These are phyloP conservation scores for Aphanocladium album DNA, from an alignment of 2,329 filamentous ascomycete genomes.

Conservation along the genomic window DNA sequence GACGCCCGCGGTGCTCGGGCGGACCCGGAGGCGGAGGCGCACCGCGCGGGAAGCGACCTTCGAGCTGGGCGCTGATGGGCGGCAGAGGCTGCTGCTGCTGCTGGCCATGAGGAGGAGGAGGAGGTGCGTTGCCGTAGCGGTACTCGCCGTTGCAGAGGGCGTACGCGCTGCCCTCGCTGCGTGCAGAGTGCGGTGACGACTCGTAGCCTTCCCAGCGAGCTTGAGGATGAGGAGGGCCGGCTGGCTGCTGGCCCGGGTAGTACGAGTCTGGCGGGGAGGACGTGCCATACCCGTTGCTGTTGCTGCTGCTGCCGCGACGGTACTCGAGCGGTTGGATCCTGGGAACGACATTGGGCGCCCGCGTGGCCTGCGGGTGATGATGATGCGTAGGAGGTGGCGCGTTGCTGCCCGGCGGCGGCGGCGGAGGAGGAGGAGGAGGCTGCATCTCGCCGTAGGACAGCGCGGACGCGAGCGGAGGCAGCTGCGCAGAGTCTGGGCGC, in stretches of 20 bases:
- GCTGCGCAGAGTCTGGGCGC: slow-evolving; percentile 6
- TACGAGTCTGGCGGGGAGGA: slow-evolving; percentile 2
- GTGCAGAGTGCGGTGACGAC: slow-evolving; percentile 5
- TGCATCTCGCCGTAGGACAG: slow-evolving; percentile 7
- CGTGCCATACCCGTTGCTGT: background rate
- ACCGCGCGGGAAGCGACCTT: background rate
- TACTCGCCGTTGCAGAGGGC: slow-evolving; percentile 1
- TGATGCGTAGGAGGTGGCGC: too few relatives aligned
- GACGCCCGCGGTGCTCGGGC: background rate
- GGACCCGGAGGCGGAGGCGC: background rate
- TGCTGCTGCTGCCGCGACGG: slow-evolving; percentile 9
- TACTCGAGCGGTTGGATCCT: slow-evolving; percentile 20
- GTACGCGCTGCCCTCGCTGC: background rate
- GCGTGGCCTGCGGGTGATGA: slow-evolving; percentile 7
- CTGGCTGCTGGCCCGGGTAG: background rate
- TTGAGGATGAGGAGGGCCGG: background rate
- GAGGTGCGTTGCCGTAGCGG: background rate
- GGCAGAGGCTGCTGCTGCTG: slow-evolving; percentile 17
- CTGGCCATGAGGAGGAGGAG: background rate
- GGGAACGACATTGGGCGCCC: slow-evolving; percentile 20
- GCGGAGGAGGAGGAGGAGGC: too few relatives aligned
- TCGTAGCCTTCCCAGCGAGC: slow-evolving; percentile 8
- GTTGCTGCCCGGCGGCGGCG: background rate
- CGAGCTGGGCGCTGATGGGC: slow-evolving; percentile 21
- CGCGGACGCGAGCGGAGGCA: slow-evolving; percentile 7